Conservation (phyloP, 2,329 filamentous ascomycete species). For the Colletotrichum sp. region DNA sequence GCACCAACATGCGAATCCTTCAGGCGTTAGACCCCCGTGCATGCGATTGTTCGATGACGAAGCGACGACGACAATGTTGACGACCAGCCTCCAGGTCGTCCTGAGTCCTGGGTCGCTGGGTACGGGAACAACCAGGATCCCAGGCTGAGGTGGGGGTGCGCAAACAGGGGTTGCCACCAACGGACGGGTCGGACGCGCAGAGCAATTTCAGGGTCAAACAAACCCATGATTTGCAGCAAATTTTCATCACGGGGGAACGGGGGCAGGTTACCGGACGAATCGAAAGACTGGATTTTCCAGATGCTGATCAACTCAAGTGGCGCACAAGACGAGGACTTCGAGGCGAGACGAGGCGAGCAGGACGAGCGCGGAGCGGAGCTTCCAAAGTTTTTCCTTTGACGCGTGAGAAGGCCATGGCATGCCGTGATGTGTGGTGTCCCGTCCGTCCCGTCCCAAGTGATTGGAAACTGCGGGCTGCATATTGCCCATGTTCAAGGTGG, state of each 20-base stretch:
- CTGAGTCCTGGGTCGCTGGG: constrained; percentile 13
- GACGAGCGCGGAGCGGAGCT: constrained; percentile 4
- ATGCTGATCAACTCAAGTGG: constrained; percentile 10
- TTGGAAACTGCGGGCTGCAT: constrained; percentile 15
- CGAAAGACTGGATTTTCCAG: neutral
- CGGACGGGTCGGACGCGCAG: constrained; percentile 6
- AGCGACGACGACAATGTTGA: neutral
- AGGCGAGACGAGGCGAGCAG: neutral
- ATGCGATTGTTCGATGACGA: neutral
- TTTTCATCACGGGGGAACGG: constrained; percentile 8
- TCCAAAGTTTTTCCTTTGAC: neutral
- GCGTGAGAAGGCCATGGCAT: neutral
- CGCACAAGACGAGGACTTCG: neutral
- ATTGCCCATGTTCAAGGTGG: neutral
- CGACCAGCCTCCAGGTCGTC: neutral
- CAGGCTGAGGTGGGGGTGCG: constrained; percentile 3
- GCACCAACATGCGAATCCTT: neutral
- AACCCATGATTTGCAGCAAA: constrained; percentile 13
- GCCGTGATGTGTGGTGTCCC: neutral
- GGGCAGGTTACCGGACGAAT: constrained; percentile 9
- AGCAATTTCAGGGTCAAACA: constrained; percentile 20
- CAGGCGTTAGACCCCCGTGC: neutral
- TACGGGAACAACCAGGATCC: constrained; percentile 12
- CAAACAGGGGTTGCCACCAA: constrained; percentile 6
- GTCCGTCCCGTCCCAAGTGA: constrained; percentile 17